Base-by-base conservation (phyloP, 768 basidiomycete species). In the Russula earlei region DNA sequence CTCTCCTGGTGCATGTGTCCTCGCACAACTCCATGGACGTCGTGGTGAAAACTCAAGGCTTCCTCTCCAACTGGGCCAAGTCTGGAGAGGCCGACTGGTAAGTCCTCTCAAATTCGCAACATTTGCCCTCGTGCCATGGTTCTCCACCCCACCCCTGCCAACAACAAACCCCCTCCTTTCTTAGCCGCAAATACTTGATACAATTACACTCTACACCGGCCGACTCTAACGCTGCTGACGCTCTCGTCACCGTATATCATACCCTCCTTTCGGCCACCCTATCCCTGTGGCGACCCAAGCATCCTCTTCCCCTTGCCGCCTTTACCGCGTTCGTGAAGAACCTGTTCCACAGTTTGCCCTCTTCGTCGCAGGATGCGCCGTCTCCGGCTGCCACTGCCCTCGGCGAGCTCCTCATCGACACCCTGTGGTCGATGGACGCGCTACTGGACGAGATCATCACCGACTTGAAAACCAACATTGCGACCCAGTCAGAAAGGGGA, bases 391-490 rank as follows among this genome's bases (percentile, higher is more conserved):
- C 74, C 8, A 74, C 76, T 58, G 70, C 69, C 3, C 58, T 91
- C 54, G 83, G 84, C 11, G 87, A 90, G 62, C 68, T 80, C 44
- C 71, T 92, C 3, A 77, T 93, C 20, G 91, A 93, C 66, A 75
- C 87, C 63, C 74, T 90, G 43, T 93, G 91, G 91, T 78, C 87
- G 19, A 67, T 87, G 43, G 91, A 92, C 69, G 74, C 79, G 36
- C 81, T 85, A 60, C 68, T 91, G 56, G 90, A 92, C 55, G 88
- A 90, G 63, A 68, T 82, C 27, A 61, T 84, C 34, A 67, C 69
- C 14, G 85, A 88, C 61, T 75, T 54, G 27, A 79, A 77, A 44
- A 74, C 72, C 3, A 74, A 72, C 10, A 43, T 43, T 52, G 33
- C 37, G 20, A 45, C 51, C 7, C 45, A 48, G 31, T 41, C 50